phyloP scores from a whole-genome alignment of 306 rosid genomes.

The Vigna reflexopilosa region DNA sequence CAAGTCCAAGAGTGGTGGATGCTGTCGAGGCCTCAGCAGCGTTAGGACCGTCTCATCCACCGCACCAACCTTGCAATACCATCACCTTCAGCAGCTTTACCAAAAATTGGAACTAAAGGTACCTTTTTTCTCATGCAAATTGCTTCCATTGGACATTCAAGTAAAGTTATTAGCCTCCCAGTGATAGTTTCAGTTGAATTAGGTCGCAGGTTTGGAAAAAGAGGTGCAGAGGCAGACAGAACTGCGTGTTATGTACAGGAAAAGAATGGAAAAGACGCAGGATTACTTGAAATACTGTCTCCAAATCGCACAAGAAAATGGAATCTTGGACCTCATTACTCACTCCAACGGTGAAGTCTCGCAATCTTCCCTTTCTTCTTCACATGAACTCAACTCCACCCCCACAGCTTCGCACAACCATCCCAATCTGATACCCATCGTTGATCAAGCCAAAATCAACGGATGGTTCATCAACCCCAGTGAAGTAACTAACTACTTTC shows the following conservation, averaged over 20 bases:
- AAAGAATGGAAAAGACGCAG: conserved; percentile 61
- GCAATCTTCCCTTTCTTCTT: conserved; percentile 40
- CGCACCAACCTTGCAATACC: conserved; percentile 37
- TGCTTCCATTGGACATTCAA: background rate
- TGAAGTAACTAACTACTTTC: conserved; percentile 54
- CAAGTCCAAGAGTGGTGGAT: conserved; percentile 47
- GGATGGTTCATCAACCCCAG: conserved; percentile 77
- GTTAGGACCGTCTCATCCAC: conserved; percentile 55
- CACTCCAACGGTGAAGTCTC: conserved; percentile 40
- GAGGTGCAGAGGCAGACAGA: conserved; percentile 69
- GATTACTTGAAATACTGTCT: conserved; percentile 75
- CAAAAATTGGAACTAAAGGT: conserved; percentile 59
- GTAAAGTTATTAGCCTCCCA: too few relatives aligned
- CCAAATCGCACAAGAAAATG: conserved; percentile 80
- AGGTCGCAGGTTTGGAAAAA: conserved; percentile 71
- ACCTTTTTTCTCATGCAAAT: background rate
- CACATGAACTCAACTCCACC: background rate
- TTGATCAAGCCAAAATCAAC: conserved; percentile 60
- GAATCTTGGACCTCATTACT: conserved; percentile 56
- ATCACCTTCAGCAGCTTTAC: conserved; percentile 39
- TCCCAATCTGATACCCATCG: conserved; percentile 53
- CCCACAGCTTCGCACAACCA: conserved; percentile 30
- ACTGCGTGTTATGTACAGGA: conserved; percentile 45
- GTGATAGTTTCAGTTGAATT: background rate
- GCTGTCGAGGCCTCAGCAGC: conserved; percentile 53